A percentile compares a stretch with the other conserved stretches of the same genome.
Evolutionary conservation across 495 filamentous ascomycete genomes (phyloP).

Genomic region (Penicillium pancosmium): DNA sequence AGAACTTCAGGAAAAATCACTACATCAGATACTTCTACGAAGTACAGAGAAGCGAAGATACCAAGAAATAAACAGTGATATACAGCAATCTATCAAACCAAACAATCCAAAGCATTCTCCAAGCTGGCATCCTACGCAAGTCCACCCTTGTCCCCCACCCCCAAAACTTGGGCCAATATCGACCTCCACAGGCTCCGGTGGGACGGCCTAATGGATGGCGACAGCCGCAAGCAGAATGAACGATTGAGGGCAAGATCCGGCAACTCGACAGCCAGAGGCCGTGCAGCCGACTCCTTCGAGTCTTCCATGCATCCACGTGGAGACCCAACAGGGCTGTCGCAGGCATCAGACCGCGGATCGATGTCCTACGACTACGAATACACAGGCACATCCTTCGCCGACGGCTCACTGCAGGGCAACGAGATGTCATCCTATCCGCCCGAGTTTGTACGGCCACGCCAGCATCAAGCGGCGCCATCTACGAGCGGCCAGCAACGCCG

Average conservation of each 20-base stretch:
- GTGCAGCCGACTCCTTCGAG: slow-evolving; percentile 39
- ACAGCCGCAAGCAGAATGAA: slow-evolving; percentile 70
- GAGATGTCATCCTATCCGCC: slow-evolving; percentile 50
- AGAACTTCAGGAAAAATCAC: too few relatives aligned
- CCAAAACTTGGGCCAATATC: slow-evolving; percentile 55
- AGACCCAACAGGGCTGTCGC: slow-evolving; percentile 37
- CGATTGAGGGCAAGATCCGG: slow-evolving; percentile 32
- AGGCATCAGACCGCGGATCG: slow-evolving; percentile 34
- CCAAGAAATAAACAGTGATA: too few relatives aligned
- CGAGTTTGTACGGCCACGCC: slow-evolving; percentile 35
- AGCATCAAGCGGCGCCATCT: slow-evolving; percentile 14
- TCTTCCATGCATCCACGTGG: slow-evolving; percentile 42
- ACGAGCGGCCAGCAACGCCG: slow-evolving; percentile 15
- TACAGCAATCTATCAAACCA: too few relatives aligned
- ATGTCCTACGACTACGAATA: slow-evolving; percentile 51
- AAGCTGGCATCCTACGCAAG: slow-evolving; percentile 65
- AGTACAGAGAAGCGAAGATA: too few relatives aligned
- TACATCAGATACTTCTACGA: too few relatives aligned
- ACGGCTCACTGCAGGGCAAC: slow-evolving; percentile 42
- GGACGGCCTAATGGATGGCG: slow-evolving; percentile 68
- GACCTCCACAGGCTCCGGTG: slow-evolving; percentile 47
- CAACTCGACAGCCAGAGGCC: slow-evolving; percentile 27
- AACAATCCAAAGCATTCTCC: slow-evolving; percentile 11
- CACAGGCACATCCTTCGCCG: slow-evolving; percentile 42
- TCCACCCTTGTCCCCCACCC: slow-evolving; percentile 61